Evolutionary conservation across 345 rosid species (phyloP).

Genomic region (Geranium brycei): DNA sequence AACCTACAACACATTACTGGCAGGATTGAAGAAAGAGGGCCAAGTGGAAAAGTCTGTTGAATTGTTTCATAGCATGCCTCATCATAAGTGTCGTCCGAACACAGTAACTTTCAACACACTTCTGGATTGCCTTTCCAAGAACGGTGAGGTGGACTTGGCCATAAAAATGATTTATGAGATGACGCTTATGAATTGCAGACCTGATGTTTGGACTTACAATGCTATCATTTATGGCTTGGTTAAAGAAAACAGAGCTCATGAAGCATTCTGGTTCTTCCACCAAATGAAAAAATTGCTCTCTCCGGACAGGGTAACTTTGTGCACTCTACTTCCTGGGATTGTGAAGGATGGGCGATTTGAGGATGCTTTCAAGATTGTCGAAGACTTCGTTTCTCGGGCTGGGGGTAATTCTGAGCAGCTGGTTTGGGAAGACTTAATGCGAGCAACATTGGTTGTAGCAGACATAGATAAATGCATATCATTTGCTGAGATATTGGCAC

Average conservation of each 20-base stretch:
- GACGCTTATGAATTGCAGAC: constrained; percentile 44
- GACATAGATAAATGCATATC: constrained; percentile 41
- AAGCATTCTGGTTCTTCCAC: constrained; percentile 68
- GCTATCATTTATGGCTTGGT: constrained; percentile 62
- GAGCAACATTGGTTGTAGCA: constrained; percentile 51
- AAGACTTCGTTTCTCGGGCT: constrained; percentile 36
- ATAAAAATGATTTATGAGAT: constrained; percentile 50
- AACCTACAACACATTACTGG: constrained; percentile 72
- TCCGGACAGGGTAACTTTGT: constrained; percentile 72
- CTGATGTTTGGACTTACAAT: constrained; percentile 78
- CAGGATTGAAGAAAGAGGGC: constrained; percentile 69
- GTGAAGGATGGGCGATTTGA: constrained; percentile 45
- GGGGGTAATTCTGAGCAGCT: constrained; percentile 12
- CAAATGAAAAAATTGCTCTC: constrained; percentile 72
- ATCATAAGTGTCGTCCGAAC: constrained; percentile 53
- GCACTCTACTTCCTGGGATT: constrained; percentile 78
- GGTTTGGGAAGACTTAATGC: constrained; percentile 69
- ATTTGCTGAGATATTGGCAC: constrained; percentile 52
- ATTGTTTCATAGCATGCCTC: constrained; percentile 48
- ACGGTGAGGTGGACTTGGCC: constrained; percentile 62
- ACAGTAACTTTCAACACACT: constrained; percentile 73
- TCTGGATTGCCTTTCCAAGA: constrained; percentile 88
- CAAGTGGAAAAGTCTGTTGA: constrained; percentile 43
- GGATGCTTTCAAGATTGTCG: constrained; percentile 52
- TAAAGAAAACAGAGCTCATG: constrained; percentile 39